Percentiles rank a stretch among this genome's conserved stretches.
phyloP scores from a whole-genome alignment of 805 yeast species.

The Wickerhamiella dianesei region DNA sequence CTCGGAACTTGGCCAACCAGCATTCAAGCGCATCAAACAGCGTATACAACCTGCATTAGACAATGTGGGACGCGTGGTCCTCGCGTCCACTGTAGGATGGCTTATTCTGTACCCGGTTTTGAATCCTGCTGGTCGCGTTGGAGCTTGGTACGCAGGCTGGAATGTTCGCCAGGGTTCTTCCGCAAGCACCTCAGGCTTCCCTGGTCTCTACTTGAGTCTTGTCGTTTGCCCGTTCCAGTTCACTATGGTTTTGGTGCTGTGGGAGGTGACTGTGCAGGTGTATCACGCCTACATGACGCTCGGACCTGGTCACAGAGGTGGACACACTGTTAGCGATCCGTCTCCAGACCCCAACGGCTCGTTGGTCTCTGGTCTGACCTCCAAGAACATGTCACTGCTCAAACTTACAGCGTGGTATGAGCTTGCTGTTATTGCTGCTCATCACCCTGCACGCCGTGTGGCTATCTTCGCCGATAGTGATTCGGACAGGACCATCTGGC shows the following conservation, averaged over 20 bases:
- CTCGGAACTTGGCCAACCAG: neutral
- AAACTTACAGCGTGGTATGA: slow-evolving; percentile 29
- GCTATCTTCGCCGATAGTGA: slow-evolving; percentile 27
- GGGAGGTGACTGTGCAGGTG: slow-evolving; percentile 21
- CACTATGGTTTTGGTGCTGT: slow-evolving; percentile 14
- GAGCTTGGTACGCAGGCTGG: neutral
- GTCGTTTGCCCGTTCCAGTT: slow-evolving; percentile 1
- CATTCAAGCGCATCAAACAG: neutral
- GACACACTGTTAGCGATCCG: slow-evolving; percentile 11
- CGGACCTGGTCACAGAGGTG: slow-evolving; percentile 26
- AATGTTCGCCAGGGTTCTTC: neutral
- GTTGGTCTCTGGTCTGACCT: slow-evolving; percentile 26
- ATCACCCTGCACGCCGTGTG: slow-evolving; percentile 22
- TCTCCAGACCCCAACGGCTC: slow-evolving; percentile 27
- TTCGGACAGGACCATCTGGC: slow-evolving; percentile 24
- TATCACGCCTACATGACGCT: slow-evolving; percentile 25
- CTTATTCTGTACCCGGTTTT: slow-evolving; percentile 3
- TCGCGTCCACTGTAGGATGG: neutral
- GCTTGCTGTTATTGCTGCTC: slow-evolving; percentile 22
- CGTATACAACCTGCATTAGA: neutral
- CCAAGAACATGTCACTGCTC: slow-evolving; percentile 17
- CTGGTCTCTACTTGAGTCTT: slow-evolving; percentile 5
- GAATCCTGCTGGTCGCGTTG: neutral
- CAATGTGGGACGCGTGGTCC: neutral
- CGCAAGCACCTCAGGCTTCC: neutral